Conservation (phyloP, 2,329 filamentous ascomycete genomes). For the Didymella arachidicola region DNA sequence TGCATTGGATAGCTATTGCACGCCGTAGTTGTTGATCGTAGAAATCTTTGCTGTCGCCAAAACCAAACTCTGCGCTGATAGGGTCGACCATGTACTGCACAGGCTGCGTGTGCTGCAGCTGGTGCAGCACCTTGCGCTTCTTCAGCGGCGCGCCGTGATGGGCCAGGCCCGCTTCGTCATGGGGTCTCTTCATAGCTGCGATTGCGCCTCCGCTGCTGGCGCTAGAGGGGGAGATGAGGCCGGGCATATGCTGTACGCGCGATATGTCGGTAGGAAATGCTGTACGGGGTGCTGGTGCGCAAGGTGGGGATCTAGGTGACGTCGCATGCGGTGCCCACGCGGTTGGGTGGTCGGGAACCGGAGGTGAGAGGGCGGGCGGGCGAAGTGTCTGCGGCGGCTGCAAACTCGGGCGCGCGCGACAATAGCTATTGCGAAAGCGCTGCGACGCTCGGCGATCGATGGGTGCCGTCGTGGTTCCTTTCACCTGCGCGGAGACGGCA, state of each 20-base stretch:
- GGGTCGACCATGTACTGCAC: constrained; percentile 44
- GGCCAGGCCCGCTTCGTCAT: constrained; percentile 31
- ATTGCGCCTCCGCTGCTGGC: constrained; percentile 41
- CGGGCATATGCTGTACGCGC: constrained; percentile 42
- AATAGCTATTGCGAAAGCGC: constrained; percentile 18
- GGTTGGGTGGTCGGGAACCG: constrained; percentile 9
- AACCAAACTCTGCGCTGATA: constrained; percentile 43
- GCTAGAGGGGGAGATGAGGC: constrained; percentile 40
- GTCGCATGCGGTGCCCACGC: constrained; percentile 20
- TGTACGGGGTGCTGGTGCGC: constrained; percentile 18
- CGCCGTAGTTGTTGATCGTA: constrained; percentile 64
- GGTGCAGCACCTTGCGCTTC: constrained; percentile 47
- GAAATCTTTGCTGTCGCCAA: constrained; percentile 58
- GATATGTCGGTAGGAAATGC: constrained; percentile 13
- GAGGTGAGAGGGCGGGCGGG: constrained; percentile 10
- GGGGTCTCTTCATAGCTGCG: constrained; percentile 48
- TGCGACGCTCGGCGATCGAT: constrained; percentile 15
- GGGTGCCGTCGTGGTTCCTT: constrained; percentile 24
- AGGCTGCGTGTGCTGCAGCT: constrained; percentile 48
- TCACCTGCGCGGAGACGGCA: constrained; percentile 21
- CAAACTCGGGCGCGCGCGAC: constrained; percentile 16
- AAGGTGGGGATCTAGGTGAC: constrained; percentile 23
- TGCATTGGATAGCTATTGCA: constrained; percentile 62
- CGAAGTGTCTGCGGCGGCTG: constrained; percentile 11
- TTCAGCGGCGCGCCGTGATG: constrained; percentile 40